These are phyloP conservation scores for Serendipita sp. DNA, from an alignment of 1,284 basidiomycete genomes.

Conservation along the genomic window DNA sequence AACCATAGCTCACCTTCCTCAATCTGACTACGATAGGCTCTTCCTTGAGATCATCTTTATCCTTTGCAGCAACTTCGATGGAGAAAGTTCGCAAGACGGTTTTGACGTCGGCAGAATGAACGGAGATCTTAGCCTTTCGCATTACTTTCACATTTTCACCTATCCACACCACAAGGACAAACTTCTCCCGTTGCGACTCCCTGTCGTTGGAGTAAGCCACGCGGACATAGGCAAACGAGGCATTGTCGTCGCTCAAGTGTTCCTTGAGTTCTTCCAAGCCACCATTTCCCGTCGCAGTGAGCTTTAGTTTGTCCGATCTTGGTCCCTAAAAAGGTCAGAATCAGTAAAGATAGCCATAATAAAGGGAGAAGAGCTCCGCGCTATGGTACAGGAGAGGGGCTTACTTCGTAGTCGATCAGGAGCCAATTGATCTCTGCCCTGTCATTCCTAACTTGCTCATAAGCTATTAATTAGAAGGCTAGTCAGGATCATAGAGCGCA, in stretches of 20 bases:
- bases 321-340: slow-evolving; percentile 37
- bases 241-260: slow-evolving; percentile 57
- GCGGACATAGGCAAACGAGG: slow-evolving; percentile 71
- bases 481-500: slow-evolving; percentile 10
- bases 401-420: slow-evolving; percentile 71
- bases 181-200: slow-evolving; percentile 78
- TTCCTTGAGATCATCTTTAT: slow-evolving; percentile 70
- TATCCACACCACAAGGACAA: slow-evolving; percentile 82
- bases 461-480: slow-evolving; percentile 37
- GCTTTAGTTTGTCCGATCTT: slow-evolving; percentile 65
- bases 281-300: slow-evolving; percentile 65
- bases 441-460: slow-evolving; percentile 69
- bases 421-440: slow-evolving; percentile 78
- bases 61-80: slow-evolving; percentile 71
- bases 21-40: slow-evolving; percentile 58
- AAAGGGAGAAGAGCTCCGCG: background rate
- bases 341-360: background rate
- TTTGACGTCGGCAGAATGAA: slow-evolving; percentile 79
- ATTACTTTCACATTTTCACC: slow-evolving; percentile 63
- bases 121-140: slow-evolving; percentile 53
- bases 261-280: slow-evolving; percentile 65
- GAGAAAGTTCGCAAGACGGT: slow-evolving; percentile 62
- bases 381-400: slow-evolving; percentile 12
- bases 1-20: slow-evolving; percentile 44
- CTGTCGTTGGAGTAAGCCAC: slow-evolving; percentile 77